A percentile compares a stretch with the other conserved stretches of the same genome.
phyloP scores from a whole-genome alignment of 2,329 filamentous ascomycete species.

The Achaetomium macrosporum region DNA sequence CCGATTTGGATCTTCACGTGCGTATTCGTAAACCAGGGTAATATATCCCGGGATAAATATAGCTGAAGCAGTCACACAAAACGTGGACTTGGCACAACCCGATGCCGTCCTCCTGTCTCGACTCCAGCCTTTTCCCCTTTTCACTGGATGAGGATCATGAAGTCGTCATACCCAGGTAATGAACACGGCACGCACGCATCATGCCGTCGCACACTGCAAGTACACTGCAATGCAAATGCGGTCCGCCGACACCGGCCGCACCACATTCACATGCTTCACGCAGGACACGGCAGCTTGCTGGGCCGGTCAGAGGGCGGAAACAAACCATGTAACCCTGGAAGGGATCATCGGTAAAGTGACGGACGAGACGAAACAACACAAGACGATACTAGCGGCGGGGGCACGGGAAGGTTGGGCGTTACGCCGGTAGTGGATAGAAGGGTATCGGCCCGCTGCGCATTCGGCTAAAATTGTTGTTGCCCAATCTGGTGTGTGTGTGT shows the following conservation, averaged over 20 bases:
- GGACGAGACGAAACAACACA: background rate
- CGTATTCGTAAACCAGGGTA: too few relatives aligned
- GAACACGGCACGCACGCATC: background rate
- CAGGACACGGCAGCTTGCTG: too few relatives aligned
- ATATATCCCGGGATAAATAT: background rate
- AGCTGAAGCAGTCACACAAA: background rate
- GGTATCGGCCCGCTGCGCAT: slow-evolving; percentile 15
- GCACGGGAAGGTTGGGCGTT: background rate
- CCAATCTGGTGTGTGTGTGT: too few relatives aligned
- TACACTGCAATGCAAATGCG: background rate
- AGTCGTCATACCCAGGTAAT: background rate
- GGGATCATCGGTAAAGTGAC: background rate
- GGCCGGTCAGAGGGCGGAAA: background rate
- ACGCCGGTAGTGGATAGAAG: slow-evolving; percentile 7
- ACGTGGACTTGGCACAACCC: too few relatives aligned
- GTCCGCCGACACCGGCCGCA: background rate
- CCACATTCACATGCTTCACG: too few relatives aligned
- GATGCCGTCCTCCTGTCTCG: too few relatives aligned
- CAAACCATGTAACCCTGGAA: slow-evolving; percentile 4
- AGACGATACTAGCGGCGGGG: background rate
- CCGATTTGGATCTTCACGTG: too few relatives aligned
- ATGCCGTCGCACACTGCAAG: background rate
- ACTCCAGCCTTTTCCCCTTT: background rate
- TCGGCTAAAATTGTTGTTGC: slow-evolving; percentile 3
- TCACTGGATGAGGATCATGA: background rate